These are phyloP conservation scores for Waitea zeae DNA, from an alignment of 1,284 basidiomycete genomes.

Conservation along the genomic window DNA sequence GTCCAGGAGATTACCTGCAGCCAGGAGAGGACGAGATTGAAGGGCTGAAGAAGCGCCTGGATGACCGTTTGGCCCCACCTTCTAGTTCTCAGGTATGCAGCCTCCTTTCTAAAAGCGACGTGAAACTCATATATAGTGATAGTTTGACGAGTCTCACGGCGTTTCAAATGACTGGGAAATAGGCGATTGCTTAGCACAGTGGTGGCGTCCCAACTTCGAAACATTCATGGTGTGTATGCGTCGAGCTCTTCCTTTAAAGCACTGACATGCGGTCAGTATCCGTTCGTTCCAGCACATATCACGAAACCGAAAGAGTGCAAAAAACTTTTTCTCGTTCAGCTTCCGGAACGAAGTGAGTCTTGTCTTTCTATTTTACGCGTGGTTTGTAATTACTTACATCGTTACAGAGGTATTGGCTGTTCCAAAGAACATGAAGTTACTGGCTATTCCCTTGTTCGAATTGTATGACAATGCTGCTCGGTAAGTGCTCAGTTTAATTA, in stretches of 20 bases:
- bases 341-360: slow-evolving; percentile 80
- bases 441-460: slow-evolving; percentile 91
- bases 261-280: slow-evolving; percentile 50
- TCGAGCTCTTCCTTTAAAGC: not conserved
- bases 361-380: slow-evolving; percentile 1
- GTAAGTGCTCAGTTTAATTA: slow-evolving; percentile 17
- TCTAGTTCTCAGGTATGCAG: too few species aligned
- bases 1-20: slow-evolving; percentile 95
- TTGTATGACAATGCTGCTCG: slow-evolving; percentile 93
- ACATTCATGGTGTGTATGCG: slow-evolving; percentile 77
- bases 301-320: slow-evolving; percentile 98
- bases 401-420: slow-evolving; percentile 80
- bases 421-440: slow-evolving; percentile 96
- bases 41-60: slow-evolving; percentile 76
- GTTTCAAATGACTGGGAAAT: slow-evolving; percentile 89
- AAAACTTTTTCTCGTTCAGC: slow-evolving; percentile 88
- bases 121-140: too few species aligned
- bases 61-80: slow-evolving; percentile 77
- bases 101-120: too few species aligned
- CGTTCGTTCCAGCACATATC: slow-evolving; percentile 91
- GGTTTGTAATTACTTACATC: slow-evolving; percentile 1
- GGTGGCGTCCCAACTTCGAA: slow-evolving; percentile 97
- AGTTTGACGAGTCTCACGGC: slow-evolving; percentile 56
- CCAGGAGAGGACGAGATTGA: slow-evolving; percentile 88
- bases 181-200: slow-evolving; percentile 85